phyloP scores from a whole-genome alignment of 208 protist species.

The Porcisia hertigi region DNA sequence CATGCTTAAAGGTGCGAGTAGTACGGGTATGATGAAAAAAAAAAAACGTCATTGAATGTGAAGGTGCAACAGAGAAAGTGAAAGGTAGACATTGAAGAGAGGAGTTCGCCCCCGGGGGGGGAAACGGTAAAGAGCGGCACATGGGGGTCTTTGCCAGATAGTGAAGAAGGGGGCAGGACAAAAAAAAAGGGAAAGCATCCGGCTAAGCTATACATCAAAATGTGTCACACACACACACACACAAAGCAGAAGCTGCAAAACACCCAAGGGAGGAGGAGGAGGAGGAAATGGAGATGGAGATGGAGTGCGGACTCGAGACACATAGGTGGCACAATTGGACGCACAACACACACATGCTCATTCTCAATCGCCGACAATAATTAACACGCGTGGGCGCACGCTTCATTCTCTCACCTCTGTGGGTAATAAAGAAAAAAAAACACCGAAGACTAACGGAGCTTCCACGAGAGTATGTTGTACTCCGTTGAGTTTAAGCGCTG shows the following conservation, averaged over 20 bases:
- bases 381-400: no score
- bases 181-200: neutral
- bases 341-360: no score
- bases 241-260: no score
- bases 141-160: neutral
- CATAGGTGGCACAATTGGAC: no score
- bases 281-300: no score
- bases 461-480: slow-evolving; percentile 69
- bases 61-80: neutral
- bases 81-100: neutral
- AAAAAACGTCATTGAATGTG: neutral
- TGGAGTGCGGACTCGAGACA: no score
- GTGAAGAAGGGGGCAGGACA: neutral
- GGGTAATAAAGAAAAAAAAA: no score
- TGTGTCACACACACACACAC: no score
- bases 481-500: slow-evolving; percentile 36
- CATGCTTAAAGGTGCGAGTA: no score
- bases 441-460: slow-evolving; percentile 16
- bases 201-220: slow-evolving; percentile 5
- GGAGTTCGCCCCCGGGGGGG: neutral
- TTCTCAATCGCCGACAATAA: neutral
- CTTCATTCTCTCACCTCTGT: neutral
- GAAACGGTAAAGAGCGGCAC: neutral
- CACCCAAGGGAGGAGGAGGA: no score
- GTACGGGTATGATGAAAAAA: neutral